phyloP scores from a whole-genome alignment of 495 filamentous ascomycete genomes.

The Amphirosellinia nigrospora region DNA sequence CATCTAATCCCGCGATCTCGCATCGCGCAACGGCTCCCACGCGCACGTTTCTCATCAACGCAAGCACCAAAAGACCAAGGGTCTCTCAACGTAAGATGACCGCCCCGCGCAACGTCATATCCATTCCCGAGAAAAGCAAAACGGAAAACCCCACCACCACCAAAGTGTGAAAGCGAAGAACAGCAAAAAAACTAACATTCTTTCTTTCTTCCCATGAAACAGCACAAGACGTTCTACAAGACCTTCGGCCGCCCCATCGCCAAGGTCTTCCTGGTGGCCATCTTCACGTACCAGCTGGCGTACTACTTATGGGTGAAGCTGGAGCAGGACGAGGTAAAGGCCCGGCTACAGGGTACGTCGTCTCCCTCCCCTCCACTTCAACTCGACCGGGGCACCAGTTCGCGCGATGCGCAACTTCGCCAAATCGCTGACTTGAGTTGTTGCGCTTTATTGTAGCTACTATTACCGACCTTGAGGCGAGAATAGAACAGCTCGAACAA shows the following conservation, averaged over 20 bases:
- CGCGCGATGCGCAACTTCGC: background rate
- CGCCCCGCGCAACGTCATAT: background rate
- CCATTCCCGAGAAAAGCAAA: background rate
- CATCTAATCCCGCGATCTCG: conserved; percentile 17
- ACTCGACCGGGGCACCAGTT: background rate
- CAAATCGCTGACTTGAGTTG: conserved; percentile 19
- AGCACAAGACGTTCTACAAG: conserved; percentile 76
- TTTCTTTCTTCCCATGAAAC: background rate
- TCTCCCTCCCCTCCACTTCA: conserved; percentile 2
- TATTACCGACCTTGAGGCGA: conserved; percentile 41
- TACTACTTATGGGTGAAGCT: conserved; percentile 89
- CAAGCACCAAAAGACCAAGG: conserved; percentile 13
- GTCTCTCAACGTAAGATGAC: conserved; percentile 35
- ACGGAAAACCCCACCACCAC: too few species aligned
- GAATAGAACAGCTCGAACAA: conserved; percentile 40
- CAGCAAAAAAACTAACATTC: background rate
- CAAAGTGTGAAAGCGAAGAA: background rate
- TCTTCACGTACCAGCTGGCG: conserved; percentile 85
- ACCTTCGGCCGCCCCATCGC: conserved; percentile 78
- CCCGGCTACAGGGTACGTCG: conserved; percentile 58
- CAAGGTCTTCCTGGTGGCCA: conserved; percentile 83
- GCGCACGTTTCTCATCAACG: conserved; percentile 33
- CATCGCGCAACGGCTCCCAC: conserved; percentile 22
- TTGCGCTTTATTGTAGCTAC: conserved; percentile 30
- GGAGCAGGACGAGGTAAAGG: conserved; percentile 76